Percentiles rank a stretch among this genome's conserved stretches.
Conservation (phyloP, 2,329 filamentous ascomycete species). For the Epichloe festucae region DNA sequence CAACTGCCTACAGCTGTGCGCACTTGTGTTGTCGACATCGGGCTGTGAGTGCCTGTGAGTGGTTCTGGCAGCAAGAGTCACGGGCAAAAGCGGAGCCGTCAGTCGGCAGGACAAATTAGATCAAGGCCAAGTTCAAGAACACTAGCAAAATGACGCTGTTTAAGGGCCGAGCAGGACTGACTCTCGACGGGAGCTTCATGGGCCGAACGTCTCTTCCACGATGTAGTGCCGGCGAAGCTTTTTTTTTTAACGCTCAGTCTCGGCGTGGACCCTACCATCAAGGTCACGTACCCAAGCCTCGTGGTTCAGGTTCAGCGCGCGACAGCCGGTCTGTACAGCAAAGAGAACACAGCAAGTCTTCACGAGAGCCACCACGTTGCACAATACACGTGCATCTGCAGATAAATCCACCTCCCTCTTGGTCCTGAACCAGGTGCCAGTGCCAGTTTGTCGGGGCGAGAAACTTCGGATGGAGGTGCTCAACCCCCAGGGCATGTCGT, state of each 20-base stretch:
- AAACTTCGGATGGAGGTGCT: constrained; percentile 35
- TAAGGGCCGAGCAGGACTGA: constrained; percentile 37
- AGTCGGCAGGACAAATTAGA: too few relatives aligned
- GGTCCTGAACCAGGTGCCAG: constrained; percentile 44
- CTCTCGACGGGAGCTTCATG: constrained; percentile 44
- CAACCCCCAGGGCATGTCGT: constrained; percentile 30
- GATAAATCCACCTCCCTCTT: constrained; percentile 28
- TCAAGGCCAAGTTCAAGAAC: constrained; percentile 41
- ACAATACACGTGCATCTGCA: constrained; percentile 30
- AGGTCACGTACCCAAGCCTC: constrained; percentile 38
- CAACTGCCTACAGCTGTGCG: neutral
- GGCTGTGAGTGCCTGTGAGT: neutral
- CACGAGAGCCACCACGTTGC: constrained; percentile 30
- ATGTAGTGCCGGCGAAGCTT: constrained; percentile 36
- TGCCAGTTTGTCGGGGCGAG: constrained; percentile 45
- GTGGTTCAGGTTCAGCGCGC: constrained; percentile 36
- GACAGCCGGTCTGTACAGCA: constrained; percentile 35
- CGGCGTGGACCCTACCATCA: constrained; percentile 42
- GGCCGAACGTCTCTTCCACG: constrained; percentile 39
- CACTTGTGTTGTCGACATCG: neutral
- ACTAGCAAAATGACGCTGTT: constrained; percentile 38
- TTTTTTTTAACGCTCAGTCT: constrained; percentile 31
- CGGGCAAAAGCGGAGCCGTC: neutral
- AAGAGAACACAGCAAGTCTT: constrained; percentile 35
- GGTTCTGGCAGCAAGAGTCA: neutral